Percentiles rank a stretch among this genome's conserved stretches.
phyloP scores from a whole-genome alignment of 2,329 filamentous ascomycete genomes.

The Plectosphaerella sp. region DNA sequence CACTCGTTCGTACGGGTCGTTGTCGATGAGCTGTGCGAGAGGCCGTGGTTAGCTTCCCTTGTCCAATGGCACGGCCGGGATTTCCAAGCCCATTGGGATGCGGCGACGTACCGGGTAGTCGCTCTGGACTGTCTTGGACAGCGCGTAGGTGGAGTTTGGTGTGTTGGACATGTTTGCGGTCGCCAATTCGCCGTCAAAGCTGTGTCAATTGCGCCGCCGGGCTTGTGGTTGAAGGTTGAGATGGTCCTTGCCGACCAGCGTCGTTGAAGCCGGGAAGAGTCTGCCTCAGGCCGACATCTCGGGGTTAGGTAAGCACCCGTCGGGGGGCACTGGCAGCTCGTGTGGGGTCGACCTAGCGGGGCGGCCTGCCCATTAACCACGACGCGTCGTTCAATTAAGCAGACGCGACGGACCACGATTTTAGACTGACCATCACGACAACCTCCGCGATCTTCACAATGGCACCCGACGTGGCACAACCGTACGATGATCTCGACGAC shows the following conservation, averaged over 20 bases:
- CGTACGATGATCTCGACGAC: conserved; percentile 67
- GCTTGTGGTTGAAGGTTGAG: neutral
- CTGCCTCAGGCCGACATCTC: conserved; percentile 1
- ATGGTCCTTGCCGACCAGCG: neutral
- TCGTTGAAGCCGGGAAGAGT: neutral
- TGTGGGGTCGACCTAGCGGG: too few relatives aligned
- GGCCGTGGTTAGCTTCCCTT: conserved; percentile 16
- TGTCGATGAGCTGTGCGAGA: conserved; percentile 83
- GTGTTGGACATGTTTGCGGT: conserved; percentile 13
- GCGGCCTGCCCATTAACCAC: neutral
- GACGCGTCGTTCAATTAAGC: conserved; percentile 4
- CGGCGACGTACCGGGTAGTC: conserved; percentile 74
- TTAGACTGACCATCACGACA: neutral
- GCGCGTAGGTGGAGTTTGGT: conserved; percentile 49
- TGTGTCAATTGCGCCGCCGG: neutral
- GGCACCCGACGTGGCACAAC: conserved; percentile 24
- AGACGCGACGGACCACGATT: neutral
- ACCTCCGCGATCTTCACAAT: neutral
- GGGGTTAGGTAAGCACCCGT: neutral
- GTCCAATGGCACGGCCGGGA: conserved; percentile 8
- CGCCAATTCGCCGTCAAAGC: conserved; percentile 7
- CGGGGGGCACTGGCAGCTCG: neutral
- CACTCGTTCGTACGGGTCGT: conserved; percentile 74
- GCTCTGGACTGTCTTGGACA: conserved; percentile 69
- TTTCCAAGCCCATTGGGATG: conserved; percentile 11